Base-by-base conservation (phyloP, 2,329 filamentous ascomycete genomes). In the Arthrobotrys sinensis region DNA sequence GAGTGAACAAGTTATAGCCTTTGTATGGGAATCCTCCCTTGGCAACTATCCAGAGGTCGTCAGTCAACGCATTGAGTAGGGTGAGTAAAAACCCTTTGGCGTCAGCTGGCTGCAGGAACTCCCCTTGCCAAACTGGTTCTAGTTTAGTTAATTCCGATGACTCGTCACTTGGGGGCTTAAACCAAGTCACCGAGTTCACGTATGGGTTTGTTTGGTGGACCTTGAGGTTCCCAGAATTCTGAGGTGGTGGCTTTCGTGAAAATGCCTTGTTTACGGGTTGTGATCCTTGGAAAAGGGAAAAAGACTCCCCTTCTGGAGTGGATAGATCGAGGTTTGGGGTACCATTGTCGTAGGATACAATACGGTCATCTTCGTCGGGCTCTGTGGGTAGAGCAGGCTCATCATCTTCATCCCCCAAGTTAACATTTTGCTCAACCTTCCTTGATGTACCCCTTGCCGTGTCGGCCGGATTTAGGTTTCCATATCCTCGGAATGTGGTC, bases 121-220 rank as follows among this genome's bases (percentile, higher is more conserved):
- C 60, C 11, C 62, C 69, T 43, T 73, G 69, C 50, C 46, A 73
- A 19, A 66, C 50, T 11, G 68, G 57, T 21, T 57, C 48, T 7
- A 73, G 16, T n/a, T 50, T 57, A 5, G 36, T 43, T 45, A 73
- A 50, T n/a, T 21, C 36, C 3, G 69, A 73, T 7, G 19, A 32
- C 8, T 73, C 50, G 28, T 66, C 46, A 34, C 4, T 60, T 4
- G 28, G 32, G 2, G 32, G 57, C 38, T 53, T 43, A n/a, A 64
- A 71, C 55, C 55, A 71, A 10, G 67, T 63, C 12, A 71, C 45
- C 21, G 67, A 63, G 36, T 55, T 71, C 1, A 52, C 45, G 16
- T 63, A 64, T 14, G 45, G 57, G 34, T 64, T 64, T 1, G 10
- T 36, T 34, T 46, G 38, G 14, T 32, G 24, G 8, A 16, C 12